Percentiles rank a stretch among this genome's conserved stretches.
phyloP scores from a whole-genome alignment of 192 early-diverging fungal species.

The Coemansia biformis region DNA sequence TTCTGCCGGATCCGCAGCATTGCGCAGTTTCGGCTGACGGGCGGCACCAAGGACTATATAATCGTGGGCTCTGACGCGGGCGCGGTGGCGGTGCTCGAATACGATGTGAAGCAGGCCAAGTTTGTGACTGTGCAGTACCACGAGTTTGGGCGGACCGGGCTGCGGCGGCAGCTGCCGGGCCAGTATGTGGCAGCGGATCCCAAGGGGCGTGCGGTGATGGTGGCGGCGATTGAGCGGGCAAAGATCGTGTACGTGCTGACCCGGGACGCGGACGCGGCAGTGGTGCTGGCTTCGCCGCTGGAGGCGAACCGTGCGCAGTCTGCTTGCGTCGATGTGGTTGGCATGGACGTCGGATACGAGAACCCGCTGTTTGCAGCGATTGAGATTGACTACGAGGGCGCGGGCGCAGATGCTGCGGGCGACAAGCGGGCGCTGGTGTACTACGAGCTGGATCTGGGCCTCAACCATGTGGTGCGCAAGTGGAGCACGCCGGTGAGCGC shows the following conservation, averaged over 20 bases:
- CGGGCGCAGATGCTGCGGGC: constrained; percentile 64
- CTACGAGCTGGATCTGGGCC: constrained; percentile 96
- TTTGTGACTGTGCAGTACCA: constrained; percentile 86
- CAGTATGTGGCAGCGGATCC: constrained; percentile 96
- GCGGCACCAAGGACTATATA: constrained; percentile 87
- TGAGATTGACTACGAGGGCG: constrained; percentile 73
- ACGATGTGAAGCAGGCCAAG: constrained; percentile 62
- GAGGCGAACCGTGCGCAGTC: constrained; percentile 84
- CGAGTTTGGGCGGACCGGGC: constrained; percentile 89
- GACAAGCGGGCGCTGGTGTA: constrained; percentile 91
- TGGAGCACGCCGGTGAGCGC: constrained; percentile 81
- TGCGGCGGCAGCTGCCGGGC: constrained; percentile 84
- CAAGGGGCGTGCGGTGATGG: constrained; percentile 92
- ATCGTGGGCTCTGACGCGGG: constrained; percentile 89
- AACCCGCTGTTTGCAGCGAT: constrained; percentile 96
- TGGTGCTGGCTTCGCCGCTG: constrained; percentile 91
- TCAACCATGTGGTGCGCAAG: constrained; percentile 97
- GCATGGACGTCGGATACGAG: constrained; percentile 96
- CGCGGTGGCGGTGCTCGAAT: constrained; percentile 83
- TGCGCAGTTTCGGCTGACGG: constrained; percentile 80
- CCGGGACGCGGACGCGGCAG: constrained; percentile 72
- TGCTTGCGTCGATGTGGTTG: constrained; percentile 73
- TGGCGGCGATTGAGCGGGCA: constrained; percentile 87
- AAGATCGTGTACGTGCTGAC: constrained; percentile 97
- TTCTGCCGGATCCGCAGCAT: constrained; percentile 87